These are phyloP conservation scores for Capronia epimyces DNA, from an alignment of 2,329 filamentous ascomycete species.

Conservation along the genomic window DNA sequence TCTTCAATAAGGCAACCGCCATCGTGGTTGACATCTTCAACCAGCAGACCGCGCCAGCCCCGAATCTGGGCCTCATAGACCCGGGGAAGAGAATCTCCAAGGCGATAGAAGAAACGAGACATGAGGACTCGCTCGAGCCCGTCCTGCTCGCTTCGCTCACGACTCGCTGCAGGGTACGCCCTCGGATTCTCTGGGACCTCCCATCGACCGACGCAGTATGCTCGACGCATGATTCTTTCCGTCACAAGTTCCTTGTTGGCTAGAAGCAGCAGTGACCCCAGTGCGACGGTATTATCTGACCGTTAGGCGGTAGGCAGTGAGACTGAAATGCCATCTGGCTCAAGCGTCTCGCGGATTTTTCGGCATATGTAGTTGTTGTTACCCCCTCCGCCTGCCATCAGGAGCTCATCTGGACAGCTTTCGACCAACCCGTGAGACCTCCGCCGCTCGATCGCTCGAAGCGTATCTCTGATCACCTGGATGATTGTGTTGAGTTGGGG, in stretches of 20 bases:
- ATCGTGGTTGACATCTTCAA: not conserved
- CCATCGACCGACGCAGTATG: constrained; percentile 3
- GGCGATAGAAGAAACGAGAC: not conserved
- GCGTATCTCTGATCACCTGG: not conserved
- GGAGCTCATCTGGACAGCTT: not conserved
- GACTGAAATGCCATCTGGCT: not conserved
- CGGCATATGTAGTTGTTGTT: not conserved
- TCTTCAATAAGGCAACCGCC: not conserved
- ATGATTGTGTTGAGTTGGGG: not conserved
- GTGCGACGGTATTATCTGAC: not conserved
- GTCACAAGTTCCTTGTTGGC: not conserved
- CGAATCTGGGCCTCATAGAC: not conserved
- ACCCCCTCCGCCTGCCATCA: constrained; percentile 2
- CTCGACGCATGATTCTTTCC: not conserved
- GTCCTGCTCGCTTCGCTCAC: not conserved
- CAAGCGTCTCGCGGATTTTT: not conserved
- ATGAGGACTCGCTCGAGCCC: not conserved
- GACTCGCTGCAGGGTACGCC: not conserved
- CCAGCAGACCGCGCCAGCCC: not conserved
- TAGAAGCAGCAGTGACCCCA: not conserved
- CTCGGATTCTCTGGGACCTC: not conserved
- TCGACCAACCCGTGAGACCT: not conserved
- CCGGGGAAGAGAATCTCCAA: not conserved
- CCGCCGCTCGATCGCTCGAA: not conserved
- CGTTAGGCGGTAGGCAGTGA: not conserved